Evolutionary conservation across 768 basidiomycete genomes (phyloP).

Genomic region (Leccinellum rugosiceps): DNA sequence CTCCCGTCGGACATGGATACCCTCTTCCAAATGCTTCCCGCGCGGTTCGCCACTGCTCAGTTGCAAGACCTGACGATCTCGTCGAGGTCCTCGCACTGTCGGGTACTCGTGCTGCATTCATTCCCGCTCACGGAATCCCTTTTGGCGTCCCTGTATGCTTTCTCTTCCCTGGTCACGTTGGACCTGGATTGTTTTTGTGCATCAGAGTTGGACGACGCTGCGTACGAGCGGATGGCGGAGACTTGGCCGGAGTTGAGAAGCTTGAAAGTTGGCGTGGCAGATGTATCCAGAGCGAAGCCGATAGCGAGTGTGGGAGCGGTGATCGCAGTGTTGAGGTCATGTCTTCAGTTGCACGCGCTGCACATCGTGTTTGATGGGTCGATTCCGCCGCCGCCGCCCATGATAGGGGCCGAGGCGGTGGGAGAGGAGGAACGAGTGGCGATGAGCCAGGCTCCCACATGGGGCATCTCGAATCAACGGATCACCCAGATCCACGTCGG

Average conservation of each 20-base stretch:
- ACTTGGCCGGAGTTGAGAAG: conserved; percentile 9
- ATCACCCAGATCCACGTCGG: conserved; percentile 14
- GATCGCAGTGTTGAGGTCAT: conserved; percentile 9
- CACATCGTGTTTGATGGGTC: conserved; percentile 17
- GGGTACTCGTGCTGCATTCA: neutral
- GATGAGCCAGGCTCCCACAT: neutral
- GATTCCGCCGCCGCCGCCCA: neutral
- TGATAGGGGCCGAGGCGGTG: neutral
- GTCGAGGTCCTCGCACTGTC: neutral
- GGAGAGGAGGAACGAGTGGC: neutral
- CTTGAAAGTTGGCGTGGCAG: conserved; percentile 7
- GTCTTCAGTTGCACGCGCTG: conserved; percentile 10
- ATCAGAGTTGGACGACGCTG: conserved; percentile 7
- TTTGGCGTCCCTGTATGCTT: conserved; percentile 5
- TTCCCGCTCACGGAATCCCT: conserved; percentile 1
- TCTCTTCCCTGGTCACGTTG: conserved; percentile 5
- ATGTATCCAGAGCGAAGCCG: neutral
- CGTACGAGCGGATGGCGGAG: conserved; percentile 6
- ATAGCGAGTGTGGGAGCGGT: conserved; percentile 13
- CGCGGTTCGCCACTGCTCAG: neutral
- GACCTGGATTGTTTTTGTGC: conserved; percentile 14
- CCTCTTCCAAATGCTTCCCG: conserved; percentile 7
- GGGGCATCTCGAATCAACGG: conserved; percentile 3
- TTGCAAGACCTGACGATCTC: conserved; percentile 6
- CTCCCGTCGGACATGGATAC: conserved; percentile 3